phyloP scores from a whole-genome alignment of 2,329 filamentous ascomycete species.

The Cordyceps fumosorosea region DNA sequence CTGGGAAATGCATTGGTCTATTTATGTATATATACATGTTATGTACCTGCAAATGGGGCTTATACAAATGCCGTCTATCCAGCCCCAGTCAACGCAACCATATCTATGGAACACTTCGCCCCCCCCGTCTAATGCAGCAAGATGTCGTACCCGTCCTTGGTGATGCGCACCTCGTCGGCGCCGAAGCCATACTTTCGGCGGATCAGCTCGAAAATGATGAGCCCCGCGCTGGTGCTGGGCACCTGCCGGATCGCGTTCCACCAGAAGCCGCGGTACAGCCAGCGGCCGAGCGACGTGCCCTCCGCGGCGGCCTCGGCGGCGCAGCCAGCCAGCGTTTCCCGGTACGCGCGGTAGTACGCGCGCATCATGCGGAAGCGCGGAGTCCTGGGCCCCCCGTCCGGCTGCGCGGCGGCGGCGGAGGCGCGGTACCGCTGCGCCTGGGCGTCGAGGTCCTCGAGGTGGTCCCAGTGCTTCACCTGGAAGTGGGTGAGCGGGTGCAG shows the following conservation, averaged over 20 bases:
- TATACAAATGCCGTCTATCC: neutral
- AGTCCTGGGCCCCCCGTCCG: constrained; percentile 23
- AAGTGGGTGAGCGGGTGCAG: constrained; percentile 67
- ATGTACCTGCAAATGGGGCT: neutral
- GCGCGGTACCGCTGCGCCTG: constrained; percentile 42
- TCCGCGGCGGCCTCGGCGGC: constrained; percentile 47
- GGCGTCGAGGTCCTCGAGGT: constrained; percentile 65
- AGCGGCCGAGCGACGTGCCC: constrained; percentile 50
- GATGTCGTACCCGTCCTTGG: constrained; percentile 66
- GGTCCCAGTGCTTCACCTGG: constrained; percentile 66
- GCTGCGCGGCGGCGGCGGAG: constrained; percentile 22
- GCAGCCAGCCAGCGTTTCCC: constrained; percentile 59
- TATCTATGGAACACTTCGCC: neutral
- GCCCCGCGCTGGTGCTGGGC: constrained; percentile 67
- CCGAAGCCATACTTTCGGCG: constrained; percentile 63
- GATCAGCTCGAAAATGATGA: constrained; percentile 75
- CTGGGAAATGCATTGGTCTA: neutral
- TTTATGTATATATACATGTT: neutral
- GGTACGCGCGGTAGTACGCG: constrained; percentile 65
- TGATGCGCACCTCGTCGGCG: constrained; percentile 56
- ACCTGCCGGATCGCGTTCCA: constrained; percentile 67
- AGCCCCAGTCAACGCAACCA: neutral
- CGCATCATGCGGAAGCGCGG: constrained; percentile 48
- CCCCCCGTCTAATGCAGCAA: constrained; percentile 39
- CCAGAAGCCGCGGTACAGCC: constrained; percentile 67